phyloP scores from a whole-genome alignment of 495 filamentous ascomycete genomes.

The Daldinia childiae region DNA sequence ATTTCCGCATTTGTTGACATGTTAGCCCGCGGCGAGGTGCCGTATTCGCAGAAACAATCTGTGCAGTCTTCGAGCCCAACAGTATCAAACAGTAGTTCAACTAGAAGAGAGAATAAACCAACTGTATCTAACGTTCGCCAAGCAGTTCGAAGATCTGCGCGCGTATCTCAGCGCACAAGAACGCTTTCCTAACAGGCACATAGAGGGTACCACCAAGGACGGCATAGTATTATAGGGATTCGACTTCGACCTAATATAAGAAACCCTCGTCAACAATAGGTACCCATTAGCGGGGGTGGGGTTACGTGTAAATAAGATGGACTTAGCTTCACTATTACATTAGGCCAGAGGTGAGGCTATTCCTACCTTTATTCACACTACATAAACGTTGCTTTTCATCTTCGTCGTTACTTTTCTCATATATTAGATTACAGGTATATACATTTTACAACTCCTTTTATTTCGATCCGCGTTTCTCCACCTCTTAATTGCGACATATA shows the following conservation, averaged over 20 bases:
- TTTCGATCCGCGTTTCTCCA: neutral
- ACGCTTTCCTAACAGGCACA: no score
- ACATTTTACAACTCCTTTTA: neutral
- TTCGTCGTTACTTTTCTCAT: neutral
- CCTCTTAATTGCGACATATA: neutral
- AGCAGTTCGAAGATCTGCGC: neutral
- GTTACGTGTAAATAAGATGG: neutral
- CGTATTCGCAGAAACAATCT: neutral
- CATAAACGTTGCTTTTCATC: neutral
- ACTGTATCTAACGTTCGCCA: neutral
- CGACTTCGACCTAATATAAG: neutral
- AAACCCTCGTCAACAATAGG: no score
- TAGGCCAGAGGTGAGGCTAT: neutral
- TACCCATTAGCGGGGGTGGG: no score
- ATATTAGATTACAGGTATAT: neutral
- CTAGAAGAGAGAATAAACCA: neutral
- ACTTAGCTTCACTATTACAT: neutral
- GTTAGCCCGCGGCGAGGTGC: constrained; percentile 4
- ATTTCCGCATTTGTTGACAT: constrained; percentile 42
- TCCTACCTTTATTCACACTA: neutral
- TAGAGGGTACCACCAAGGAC: neutral
- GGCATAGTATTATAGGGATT: neutral
- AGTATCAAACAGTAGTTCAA: neutral
- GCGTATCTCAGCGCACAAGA: neutral
- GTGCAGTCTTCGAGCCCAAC: neutral